phyloP scores from a whole-genome alignment of 768 basidiomycete species.

The Daedaleopsis sinensis region DNA sequence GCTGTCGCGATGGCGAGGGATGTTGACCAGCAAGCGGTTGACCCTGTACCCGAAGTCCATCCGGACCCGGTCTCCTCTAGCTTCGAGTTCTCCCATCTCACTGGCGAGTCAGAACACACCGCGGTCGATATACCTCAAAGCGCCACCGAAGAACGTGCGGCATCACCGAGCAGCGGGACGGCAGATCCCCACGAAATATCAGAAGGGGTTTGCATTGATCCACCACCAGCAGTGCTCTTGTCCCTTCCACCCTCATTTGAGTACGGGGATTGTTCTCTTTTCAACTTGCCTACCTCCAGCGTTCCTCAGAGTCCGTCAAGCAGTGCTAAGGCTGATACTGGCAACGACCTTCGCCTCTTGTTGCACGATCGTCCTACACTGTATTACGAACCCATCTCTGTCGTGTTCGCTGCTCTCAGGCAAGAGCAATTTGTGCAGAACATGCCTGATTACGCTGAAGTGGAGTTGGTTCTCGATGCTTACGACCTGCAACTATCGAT shows the following conservation, averaged over 20 bases:
- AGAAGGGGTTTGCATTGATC: constrained; percentile 69
- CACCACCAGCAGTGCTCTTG: constrained; percentile 70
- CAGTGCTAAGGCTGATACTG: constrained; percentile 1
- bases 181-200: constrained; percentile 27
- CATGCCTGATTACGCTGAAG: constrained; percentile 51
- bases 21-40: no score
- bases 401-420: constrained; percentile 73
- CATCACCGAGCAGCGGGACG: background rate
- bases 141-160: background rate
- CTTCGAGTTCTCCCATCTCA: background rate
- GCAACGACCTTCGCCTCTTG: constrained; percentile 39
- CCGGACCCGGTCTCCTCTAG: background rate
- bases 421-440: constrained; percentile 56
- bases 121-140: background rate
- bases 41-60: background rate
- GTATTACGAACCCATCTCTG: constrained; percentile 75
- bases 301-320: constrained; percentile 22
- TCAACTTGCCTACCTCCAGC: constrained; percentile 50
- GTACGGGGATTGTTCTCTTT: constrained; percentile 49
- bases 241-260: constrained; percentile 42
- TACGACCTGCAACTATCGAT: constrained; percentile 65
- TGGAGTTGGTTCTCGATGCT: constrained; percentile 72
- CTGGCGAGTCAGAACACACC: background rate
- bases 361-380: constrained; percentile 67
- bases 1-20: no score